Base-by-base conservation (phyloP, 768 basidiomycete species). In the Paxillus involutus region DNA sequence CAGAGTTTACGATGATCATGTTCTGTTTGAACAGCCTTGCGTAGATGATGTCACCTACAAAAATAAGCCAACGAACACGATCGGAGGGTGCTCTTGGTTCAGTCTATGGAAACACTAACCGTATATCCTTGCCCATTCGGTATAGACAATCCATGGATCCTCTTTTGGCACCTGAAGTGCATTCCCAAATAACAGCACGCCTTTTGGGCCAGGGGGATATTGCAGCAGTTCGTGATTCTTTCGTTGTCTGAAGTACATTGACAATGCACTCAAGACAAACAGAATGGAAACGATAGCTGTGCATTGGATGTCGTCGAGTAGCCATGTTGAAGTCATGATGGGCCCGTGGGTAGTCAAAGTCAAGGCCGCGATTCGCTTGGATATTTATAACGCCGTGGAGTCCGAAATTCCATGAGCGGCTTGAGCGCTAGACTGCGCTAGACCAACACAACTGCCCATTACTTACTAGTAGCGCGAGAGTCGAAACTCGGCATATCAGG, bases 1-100 rank as follows among this genome's bases (percentile, higher is more conserved):
- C 57, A 24, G 57, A 58, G 29, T 58, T 58, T 19, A 58, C 45
- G 11, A 58, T 44, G 49, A 58, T 47, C 19, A 56, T 56, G 13
- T 45, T 43, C 29, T 56, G 55, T 14, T 45, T 51, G 17, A 56
- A 52, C 11, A 56, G 36, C 11, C 19, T 52, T 8, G 44, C 33
- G 17, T 56, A 56, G 1, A 56, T 29, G 7, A 56, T 17, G 44
- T 52, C 44, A 12, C 55, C 55, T 56, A 29, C 14, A 8, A 32
- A 29, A n/a, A 14, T 11, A 6, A 21, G 6, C 16, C 43, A 14
- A 13, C 12, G 43, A 10, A 17, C 21, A 9, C 12, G 0, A 17
- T 39, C 37, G 2, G 26, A 26, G 26, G 26, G n/a, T 6, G 10
- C 17, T 40, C 39, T n/a, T 40, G 2, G 26, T 26, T n/a, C 12